Evolutionary conservation across 768 basidiomycete species (phyloP), one percentile per base, ranked within the genome.

Genomic region (Boletus speciosus): DNA sequence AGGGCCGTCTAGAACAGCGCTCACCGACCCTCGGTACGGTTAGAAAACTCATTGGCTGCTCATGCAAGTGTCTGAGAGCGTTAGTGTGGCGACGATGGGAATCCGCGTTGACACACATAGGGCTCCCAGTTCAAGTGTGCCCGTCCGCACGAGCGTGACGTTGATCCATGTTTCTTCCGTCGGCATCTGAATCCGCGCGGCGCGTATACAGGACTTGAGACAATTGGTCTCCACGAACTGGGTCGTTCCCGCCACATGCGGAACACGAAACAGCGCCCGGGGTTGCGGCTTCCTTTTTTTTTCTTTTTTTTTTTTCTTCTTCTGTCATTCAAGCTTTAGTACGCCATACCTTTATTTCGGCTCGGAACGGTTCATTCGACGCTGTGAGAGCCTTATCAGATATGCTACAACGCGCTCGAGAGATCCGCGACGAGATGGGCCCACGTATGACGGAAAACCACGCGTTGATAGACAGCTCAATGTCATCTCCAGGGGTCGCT

Each of bases 151-250:
- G 21, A 50, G 15, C 27, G 16, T n/a, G 35, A 52, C 9, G 39
- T 41, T 25, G 38, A 19, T 27, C 44, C 57, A 42, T 32, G 36
- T 58, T 59, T 31, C 10, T n/a, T 32, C 32, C 19, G 38, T 40
- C 48, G 5, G 5, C 5, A 14, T 21, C 19, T 14, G 8, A 27
- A n/a, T 23, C 32, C 11, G 21, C 21, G 14, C 29, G 2, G n/a
- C 11, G 12, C 25, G 2, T n/a, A 27, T 9, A 11, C 15, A 19
- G n/a, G n/a, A 46, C 21, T 15, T 16, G 46, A 34, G 45, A 35
- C 21, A 16, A 16, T 15, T 6, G 8, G 45, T 23, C 45, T 34
- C 21, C 21, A 31, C 15, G 15, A 21, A 5, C 8, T 10, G 5
- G 32, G 23, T 12, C 32, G 19, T 9, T 11, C 15, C 16, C 47